phyloP scores from a whole-genome alignment of 192 early-diverging fungal genomes.

The Backusella macrospora region DNA sequence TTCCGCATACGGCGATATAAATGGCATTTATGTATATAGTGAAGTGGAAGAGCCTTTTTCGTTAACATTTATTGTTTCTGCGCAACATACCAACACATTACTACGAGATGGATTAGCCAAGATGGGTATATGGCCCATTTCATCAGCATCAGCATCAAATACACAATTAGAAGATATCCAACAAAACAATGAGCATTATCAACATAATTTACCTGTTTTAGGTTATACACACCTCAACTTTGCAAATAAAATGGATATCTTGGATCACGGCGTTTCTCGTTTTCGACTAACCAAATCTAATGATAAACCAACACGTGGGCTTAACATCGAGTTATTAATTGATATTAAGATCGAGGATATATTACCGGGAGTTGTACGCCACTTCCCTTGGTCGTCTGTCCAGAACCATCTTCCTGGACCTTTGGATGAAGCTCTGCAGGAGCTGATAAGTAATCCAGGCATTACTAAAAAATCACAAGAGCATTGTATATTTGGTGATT shows the following conservation, averaged over 20 bases:
- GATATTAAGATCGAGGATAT: constrained; percentile 17
- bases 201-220: neutral
- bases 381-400: constrained; percentile 11
- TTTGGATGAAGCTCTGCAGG: neutral
- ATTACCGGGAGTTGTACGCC: neutral
- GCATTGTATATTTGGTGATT: constrained; percentile 10
- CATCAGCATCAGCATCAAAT: neutral
- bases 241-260: constrained; percentile 20
- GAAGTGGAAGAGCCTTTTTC: constrained; percentile 18
- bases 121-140: constrained; percentile 12
- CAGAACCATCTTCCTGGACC: neutral
- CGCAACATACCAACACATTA: constrained; percentile 10
- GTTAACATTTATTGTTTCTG: constrained; percentile 10
- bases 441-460: neutral
- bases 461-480: neutral
- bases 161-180: neutral
- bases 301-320: neutral
- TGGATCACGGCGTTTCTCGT: constrained; percentile 13
- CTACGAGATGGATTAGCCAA: constrained; percentile 9
- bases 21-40: neutral
- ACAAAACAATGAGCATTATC: neutral
- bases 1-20: neutral
- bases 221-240: constrained; percentile 6
- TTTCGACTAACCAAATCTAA: neutral
- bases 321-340: constrained; percentile 11